Evolutionary conservation across 2,329 filamentous ascomycete genomes (phyloP), one percentile per base, ranked within the genome.

Genomic region (Tetracladium maxilliforme): DNA sequence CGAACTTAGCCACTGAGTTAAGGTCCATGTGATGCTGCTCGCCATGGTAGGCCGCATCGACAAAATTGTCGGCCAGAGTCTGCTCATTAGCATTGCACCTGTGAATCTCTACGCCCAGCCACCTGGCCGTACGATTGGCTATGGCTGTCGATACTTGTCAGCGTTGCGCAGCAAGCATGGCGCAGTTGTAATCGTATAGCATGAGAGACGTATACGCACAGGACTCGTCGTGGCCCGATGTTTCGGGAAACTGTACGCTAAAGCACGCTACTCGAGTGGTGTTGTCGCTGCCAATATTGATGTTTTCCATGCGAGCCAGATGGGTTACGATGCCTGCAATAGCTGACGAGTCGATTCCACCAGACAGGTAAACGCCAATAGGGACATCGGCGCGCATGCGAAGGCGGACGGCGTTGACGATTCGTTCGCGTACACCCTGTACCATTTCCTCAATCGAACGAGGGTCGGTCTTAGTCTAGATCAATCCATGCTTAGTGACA

Each of bases 311-410:
- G 20, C 52, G 47, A n/a, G 57, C 49, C 3, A 70, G 48, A 30
- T 69, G 49, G 2, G 54, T 56, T 3, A 61, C 56, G 35, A 72
- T 68, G 4, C 67, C 66, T 6, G 65, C 65, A 13, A 71, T 43
- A 3, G 56, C 50, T 0, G 64, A 70, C 0, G 62, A 68, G 37
- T 71, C 66, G 24, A 72, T 56, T 2, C 67, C 68, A 5, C 68
- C 66, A 13, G 54, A 61, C 0, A 71, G 45, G 29, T 65, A 70
- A 25, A 72, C 47, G 3, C 62, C 67, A 4, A 71, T 49, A 1
- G 63, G 62, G 0, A 70, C 67, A 37, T 72, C 67, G 2, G 66
- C 65, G 10, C 57, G 51, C 7, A 71, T 45, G 5, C 66, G 56
- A 11, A 66, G 33, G n/a, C 52, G 52, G 8, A 70, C 47, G 0